Conservation (phyloP, 352 stramenopile genomes). For the Elongisporangium senticosum region DNA sequence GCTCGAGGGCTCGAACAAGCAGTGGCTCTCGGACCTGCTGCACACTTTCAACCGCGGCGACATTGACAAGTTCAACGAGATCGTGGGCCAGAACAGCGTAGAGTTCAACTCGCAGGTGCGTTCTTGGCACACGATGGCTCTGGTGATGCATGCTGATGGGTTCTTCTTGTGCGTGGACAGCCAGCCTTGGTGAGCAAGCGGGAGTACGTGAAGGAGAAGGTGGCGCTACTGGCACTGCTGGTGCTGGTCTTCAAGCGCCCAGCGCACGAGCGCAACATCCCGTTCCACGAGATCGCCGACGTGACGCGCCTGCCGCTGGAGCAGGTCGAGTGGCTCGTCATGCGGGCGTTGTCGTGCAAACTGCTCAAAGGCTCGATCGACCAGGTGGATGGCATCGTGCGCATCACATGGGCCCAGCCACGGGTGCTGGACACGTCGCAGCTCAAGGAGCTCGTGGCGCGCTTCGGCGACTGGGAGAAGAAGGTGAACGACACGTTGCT, state of each 20-base stretch:
- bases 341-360: constrained; percentile 94
- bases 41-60: constrained; percentile 93
- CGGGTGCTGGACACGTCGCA: constrained; percentile 80
- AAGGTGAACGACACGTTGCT: constrained; percentile 82
- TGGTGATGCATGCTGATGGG: constrained; percentile 1
- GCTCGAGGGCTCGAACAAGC: constrained; percentile 87
- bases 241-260: constrained; percentile 96
- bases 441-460: constrained; percentile 64
- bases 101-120: constrained; percentile 71
- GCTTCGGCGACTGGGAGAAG: constrained; percentile 70
- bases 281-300: constrained; percentile 93
- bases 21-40: constrained; percentile 94
- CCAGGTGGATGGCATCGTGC: constrained; percentile 90
- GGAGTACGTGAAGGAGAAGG: constrained; percentile 97
- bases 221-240: constrained; percentile 95
- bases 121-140: background rate
- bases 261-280: constrained; percentile 90
- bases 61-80: constrained; percentile 92
- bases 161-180: constrained; percentile 24
- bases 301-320: constrained; percentile 75
- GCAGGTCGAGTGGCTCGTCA: constrained; percentile 98
- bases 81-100: constrained; percentile 65
- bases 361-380: constrained; percentile 94
- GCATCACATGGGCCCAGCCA: constrained; percentile 95
- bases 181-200: constrained; percentile 91